These are phyloP conservation scores for Alternaria gansuensis DNA, from an alignment of 2,329 filamentous ascomycete species.

Conservation along the genomic window DNA sequence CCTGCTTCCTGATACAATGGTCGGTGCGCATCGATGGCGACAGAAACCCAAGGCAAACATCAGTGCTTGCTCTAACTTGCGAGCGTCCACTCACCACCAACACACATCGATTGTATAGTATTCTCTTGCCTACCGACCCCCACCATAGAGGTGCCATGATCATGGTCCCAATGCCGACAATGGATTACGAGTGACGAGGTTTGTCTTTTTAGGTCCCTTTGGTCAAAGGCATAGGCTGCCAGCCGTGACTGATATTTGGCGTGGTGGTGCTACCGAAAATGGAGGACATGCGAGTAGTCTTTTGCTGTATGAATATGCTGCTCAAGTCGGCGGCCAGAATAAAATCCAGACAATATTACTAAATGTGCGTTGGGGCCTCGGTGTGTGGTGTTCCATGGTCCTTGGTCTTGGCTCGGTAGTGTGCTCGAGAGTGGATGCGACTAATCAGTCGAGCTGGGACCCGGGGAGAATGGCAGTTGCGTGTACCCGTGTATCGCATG, in stretches of 20 bases:
- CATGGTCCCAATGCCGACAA: slow-evolving; percentile 26
- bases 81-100: slow-evolving; percentile 14
- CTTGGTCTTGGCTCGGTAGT: slow-evolving; percentile 10
- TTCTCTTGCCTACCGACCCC: slow-evolving; percentile 20
- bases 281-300: slow-evolving; percentile 15
- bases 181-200: slow-evolving; percentile 37
- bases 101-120: slow-evolving; percentile 37
- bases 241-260: slow-evolving; percentile 11
- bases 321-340: slow-evolving; percentile 16
- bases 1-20: slow-evolving; percentile 11
- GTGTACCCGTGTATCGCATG: neutral
- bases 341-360: slow-evolving; percentile 25
- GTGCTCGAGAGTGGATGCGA: slow-evolving; percentile 3
- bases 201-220: slow-evolving; percentile 31
- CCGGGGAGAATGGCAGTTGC: neutral
- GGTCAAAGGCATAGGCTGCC: slow-evolving; percentile 15
- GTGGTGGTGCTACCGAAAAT: slow-evolving; percentile 14
- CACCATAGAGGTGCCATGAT: slow-evolving; percentile 18
- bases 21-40: slow-evolving; percentile 11
- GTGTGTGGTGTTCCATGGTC: slow-evolving; percentile 15
- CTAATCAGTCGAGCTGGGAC: neutral
- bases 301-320: slow-evolving; percentile 35
- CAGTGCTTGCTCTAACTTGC: slow-evolving; percentile 21
- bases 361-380: slow-evolving; percentile 1
- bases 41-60: slow-evolving; percentile 13